Evolutionary conservation across 148 eudicot species (phyloP).

Genomic region (Persicaria maculosa): DNA sequence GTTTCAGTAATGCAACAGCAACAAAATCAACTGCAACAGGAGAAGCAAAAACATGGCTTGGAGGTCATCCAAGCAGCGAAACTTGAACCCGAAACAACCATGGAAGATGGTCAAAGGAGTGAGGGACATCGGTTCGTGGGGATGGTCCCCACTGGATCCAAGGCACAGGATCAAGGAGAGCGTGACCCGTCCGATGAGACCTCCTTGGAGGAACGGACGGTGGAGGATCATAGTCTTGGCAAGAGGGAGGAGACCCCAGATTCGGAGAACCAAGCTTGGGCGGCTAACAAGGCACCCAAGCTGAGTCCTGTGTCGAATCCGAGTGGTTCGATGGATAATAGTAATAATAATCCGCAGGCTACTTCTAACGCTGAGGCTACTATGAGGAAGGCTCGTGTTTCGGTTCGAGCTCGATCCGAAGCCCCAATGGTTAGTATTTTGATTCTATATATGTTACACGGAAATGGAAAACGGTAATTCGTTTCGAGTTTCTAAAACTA

Average conservation of each 20-base stretch:
- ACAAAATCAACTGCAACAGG: constrained; percentile 16
- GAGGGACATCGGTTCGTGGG: constrained; percentile 44
- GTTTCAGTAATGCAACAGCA: constrained; percentile 37
- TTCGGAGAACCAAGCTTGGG: constrained; percentile 44
- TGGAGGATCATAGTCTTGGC: background rate
- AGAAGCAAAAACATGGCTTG: background rate
- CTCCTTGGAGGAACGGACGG: constrained; percentile 28
- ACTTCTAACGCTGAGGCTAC: constrained; percentile 40
- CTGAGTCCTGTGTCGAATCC: constrained; percentile 15
- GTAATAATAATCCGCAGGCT: background rate
- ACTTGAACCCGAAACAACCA: background rate
- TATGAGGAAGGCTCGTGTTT: constrained; percentile 72
- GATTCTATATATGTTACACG: background rate
- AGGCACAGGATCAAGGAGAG: constrained; percentile 16
- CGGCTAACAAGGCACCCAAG: constrained; percentile 49
- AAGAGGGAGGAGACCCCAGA: constrained; percentile 44
- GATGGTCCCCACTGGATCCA: constrained; percentile 32
- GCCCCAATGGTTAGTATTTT: constrained; percentile 55
- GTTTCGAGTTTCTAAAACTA: no score
- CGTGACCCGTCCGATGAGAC: constrained; percentile 3
- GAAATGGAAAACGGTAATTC: no score
- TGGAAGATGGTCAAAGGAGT: constrained; percentile 4
- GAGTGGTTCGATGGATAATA: background rate
- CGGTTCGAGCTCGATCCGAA: constrained; percentile 62
- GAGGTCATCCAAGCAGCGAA: background rate